phyloP scores from a whole-genome alignment of 2,329 filamentous ascomycete species.

The Dothidotthia symphoricarpi region DNA sequence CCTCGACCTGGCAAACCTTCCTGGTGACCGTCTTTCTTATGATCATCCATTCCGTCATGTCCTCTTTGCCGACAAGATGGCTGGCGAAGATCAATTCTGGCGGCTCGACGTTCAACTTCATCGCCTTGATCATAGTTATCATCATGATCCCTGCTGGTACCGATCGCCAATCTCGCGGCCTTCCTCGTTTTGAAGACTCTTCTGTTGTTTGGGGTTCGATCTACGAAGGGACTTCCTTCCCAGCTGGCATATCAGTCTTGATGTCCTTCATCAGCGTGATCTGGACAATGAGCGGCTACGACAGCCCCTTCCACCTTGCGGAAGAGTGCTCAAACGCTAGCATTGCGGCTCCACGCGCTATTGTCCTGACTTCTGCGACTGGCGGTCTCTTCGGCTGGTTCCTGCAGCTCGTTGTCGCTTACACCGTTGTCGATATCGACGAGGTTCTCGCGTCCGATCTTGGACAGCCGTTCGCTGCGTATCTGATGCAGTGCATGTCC shows the following conservation, averaged over 20 bases:
- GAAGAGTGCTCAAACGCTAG: conserved; percentile 75
- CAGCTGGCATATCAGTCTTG: conserved; percentile 64
- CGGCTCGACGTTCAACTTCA: conserved; percentile 69
- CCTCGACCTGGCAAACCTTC: conserved; percentile 65
- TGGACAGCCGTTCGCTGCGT: conserved; percentile 69
- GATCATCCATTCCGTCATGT: conserved; percentile 65
- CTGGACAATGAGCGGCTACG: conserved; percentile 68
- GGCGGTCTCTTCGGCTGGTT: conserved; percentile 70
- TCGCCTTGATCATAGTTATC: conserved; percentile 64
- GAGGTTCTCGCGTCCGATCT: conserved; percentile 60
- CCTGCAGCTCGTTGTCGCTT: conserved; percentile 70
- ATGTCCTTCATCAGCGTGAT: conserved; percentile 72
- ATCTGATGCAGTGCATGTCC: conserved; percentile 64
- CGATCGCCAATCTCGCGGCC: conserved; percentile 50
- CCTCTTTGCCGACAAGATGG: conserved; percentile 68
- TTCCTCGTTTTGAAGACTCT: conserved; percentile 59
- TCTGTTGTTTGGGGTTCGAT: conserved; percentile 65
- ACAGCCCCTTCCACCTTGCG: conserved; percentile 68
- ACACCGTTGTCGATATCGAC: conserved; percentile 65
- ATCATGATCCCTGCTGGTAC: conserved; percentile 66
- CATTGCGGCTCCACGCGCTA: conserved; percentile 68
- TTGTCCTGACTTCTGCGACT: conserved; percentile 65
- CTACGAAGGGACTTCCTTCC: conserved; percentile 65
- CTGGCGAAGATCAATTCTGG: conserved; percentile 68
- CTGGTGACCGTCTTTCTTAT: conserved; percentile 66